Percentiles rank a stretch among this genome's conserved stretches.
phyloP scores from a whole-genome alignment of 1,284 basidiomycete genomes.

The Ganoderma multipileum region DNA sequence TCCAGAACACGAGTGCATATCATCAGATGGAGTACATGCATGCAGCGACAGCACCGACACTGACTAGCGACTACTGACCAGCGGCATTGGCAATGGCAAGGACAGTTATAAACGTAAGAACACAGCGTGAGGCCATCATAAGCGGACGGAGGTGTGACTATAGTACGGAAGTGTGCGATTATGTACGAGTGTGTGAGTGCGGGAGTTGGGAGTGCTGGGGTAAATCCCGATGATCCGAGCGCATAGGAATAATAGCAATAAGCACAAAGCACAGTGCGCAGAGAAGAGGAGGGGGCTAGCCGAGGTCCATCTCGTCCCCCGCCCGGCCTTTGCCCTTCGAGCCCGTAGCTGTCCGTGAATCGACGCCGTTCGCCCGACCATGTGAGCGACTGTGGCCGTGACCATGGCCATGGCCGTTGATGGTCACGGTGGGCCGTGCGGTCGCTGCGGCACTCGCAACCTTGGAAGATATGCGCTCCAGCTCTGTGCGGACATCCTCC shows the following conservation, averaged over 20 bases:
- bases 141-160: not conserved
- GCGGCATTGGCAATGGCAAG: not conserved
- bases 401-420: not conserved
- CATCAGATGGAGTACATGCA: slow-evolving; percentile 7
- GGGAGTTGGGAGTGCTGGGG: slow-evolving; percentile 45
- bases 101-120: not conserved
- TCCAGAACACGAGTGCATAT: slow-evolving; percentile 19
- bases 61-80: not conserved
- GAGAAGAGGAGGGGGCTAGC: slow-evolving; percentile 18
- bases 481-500: slow-evolving; percentile 56
- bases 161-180: slow-evolving; percentile 4
- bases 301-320: slow-evolving; percentile 36
- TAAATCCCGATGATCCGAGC: slow-evolving; percentile 31
- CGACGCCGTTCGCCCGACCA: slow-evolving; percentile 22
- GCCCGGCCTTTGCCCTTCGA: slow-evolving; percentile 48
- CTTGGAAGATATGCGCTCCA: slow-evolving; percentile 41
- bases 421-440: slow-evolving; percentile 3
- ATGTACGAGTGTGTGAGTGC: not conserved
- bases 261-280: slow-evolving; percentile 45
- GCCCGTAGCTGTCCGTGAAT: slow-evolving; percentile 39
- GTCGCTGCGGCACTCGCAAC: slow-evolving; percentile 8
- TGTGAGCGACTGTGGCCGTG: slow-evolving; percentile 1
- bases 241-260: slow-evolving; percentile 36
- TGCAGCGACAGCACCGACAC: not conserved
- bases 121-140: not conserved